phyloP scores from a whole-genome alignment of 2,329 filamentous ascomycete species.

The Didymella exigua region DNA sequence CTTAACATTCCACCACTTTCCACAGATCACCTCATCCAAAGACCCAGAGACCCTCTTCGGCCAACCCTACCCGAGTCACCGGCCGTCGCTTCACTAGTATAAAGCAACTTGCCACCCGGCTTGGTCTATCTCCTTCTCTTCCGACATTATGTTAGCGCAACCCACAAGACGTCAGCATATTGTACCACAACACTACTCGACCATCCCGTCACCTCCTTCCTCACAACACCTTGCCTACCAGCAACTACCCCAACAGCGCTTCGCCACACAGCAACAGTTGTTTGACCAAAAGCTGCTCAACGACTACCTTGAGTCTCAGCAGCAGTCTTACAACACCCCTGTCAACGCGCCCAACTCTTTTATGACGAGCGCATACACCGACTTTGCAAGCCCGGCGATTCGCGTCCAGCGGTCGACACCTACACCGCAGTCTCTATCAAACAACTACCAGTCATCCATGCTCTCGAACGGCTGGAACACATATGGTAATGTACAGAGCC shows the following conservation, averaged over 20 bases:
- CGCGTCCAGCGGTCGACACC: constrained; percentile 51
- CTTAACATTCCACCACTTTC: constrained; percentile 34
- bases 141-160: constrained; percentile 46
- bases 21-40: constrained; percentile 44
- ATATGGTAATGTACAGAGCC: constrained; percentile 41
- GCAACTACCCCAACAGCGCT: constrained; percentile 30
- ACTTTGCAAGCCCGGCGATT: constrained; percentile 47
- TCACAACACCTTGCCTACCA: constrained; percentile 39
- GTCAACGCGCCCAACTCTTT: constrained; percentile 33
- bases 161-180: constrained; percentile 47
- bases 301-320: constrained; percentile 47
- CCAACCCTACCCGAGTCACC: constrained; percentile 36
- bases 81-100: constrained; percentile 40
- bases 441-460: constrained; percentile 40
- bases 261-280: constrained; percentile 35
- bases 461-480: constrained; percentile 41
- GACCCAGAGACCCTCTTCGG: constrained; percentile 16
- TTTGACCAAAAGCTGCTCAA: constrained; percentile 45
- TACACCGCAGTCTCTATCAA: constrained; percentile 40
- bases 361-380: constrained; percentile 42
- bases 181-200: constrained; percentile 29
- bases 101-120: constrained; percentile 48
- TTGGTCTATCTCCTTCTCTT: constrained; percentile 38
- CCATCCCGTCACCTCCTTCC: constrained; percentile 39
- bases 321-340: constrained; percentile 32